Base-by-base conservation (phyloP, 148 eudicot species). In the Rhododendron kiyosumense region DNA sequence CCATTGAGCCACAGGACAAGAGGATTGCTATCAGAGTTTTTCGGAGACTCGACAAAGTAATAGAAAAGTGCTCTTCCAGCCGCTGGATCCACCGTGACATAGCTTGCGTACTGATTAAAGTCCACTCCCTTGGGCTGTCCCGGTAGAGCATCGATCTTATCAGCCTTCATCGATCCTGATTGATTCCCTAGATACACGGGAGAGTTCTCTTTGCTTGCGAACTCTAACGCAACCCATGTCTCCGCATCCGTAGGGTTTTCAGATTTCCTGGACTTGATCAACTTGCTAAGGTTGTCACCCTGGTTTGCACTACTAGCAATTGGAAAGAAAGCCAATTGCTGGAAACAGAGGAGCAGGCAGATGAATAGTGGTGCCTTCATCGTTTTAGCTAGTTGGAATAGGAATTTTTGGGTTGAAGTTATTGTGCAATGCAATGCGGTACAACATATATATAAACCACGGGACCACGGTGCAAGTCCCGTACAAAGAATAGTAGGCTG, bases 1-100 rank as follows among this genome's bases (percentile, higher is more conserved):
- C 90, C 90, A 86, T 86, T 88, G 11, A 88, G 86, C 90, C 90
- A 88, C 57, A 86, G 38, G 22, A 88, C 86, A 49, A 88, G 78
- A 2, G 90, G 90, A 28, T 79, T 79, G 1, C 45, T 30, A 20
- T 57, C 76, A 57, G 88, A 41, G 81, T 79, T 74, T 0, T 65
- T 48, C 3, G 89, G 52, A 1, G 89, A 85, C 75, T 88, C 87
- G 2, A 81, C 83, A 6, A 88, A 78, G 54, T 82, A 88, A 49
- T 88, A 88, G 83, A 88, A 88, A 34, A 88, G 57, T 0, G 86
- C 81, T 75, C 83, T 85, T 9, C 88, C 88, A 3, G 88, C 90
- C 36, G 30, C 43, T 7, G 73, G 49, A 73, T 88, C 86, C 22
- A 86, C 88, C 0, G 86, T 86, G 0, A 86, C 86, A 79, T 88